Percentiles rank a stretch among this genome's conserved stretches.
phyloP scores from a whole-genome alignment of 306 rosid species.

The Astragalus membranaceus region DNA sequence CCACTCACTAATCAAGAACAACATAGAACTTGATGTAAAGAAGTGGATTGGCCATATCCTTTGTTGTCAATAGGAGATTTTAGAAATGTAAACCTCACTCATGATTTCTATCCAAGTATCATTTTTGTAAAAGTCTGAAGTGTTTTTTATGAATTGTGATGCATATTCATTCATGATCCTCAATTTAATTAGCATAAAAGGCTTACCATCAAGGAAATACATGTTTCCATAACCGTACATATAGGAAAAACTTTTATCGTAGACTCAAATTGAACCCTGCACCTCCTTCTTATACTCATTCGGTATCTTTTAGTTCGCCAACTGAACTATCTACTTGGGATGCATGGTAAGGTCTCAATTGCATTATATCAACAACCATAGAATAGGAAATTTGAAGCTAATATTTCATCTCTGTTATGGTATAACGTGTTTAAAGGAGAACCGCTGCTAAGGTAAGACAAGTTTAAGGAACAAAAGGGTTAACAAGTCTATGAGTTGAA shows the following conservation, averaged over 20 bases:
- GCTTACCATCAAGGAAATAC: background rate
- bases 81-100: constrained; percentile 21
- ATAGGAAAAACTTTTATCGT: background rate
- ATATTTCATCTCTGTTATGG: background rate
- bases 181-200: background rate
- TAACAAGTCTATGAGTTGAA: too few relatives aligned
- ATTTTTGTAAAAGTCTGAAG: background rate
- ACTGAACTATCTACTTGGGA: too few relatives aligned
- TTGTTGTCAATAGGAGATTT: constrained; percentile 20
- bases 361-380: background rate
- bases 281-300: background rate
- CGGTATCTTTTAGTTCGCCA: too few relatives aligned
- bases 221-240: background rate
- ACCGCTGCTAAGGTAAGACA: too few relatives aligned
- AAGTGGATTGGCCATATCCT: background rate
- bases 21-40: background rate
- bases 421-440: background rate
- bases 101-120: constrained; percentile 23
- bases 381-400: background rate
- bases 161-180: background rate
- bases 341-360: background rate
- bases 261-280: background rate
- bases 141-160: background rate
- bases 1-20: constrained; percentile 12
- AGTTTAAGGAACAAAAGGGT: too few relatives aligned